Evolutionary conservation across 352 stramenopile species (phyloP), one percentile per base, ranked within the genome.

Genomic region (Paralagenidium karlingii): DNA sequence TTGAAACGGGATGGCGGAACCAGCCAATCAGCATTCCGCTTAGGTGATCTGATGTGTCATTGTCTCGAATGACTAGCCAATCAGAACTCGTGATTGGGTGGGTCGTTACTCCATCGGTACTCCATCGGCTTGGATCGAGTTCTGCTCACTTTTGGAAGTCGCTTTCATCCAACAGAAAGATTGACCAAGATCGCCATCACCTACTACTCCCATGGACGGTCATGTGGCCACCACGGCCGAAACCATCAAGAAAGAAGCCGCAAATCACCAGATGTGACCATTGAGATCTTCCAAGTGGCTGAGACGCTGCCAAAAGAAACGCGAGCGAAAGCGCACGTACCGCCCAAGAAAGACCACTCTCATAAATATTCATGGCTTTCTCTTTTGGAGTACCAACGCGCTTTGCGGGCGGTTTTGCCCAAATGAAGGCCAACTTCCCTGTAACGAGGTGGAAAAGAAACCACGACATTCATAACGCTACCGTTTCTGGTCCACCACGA

Each of bases 401-500:
- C 22, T 95, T 84, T 46, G 82, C 79, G 50, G 73, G 70, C 42
- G 24, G 80, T 24, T 61, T 70, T 15, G 76, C 87, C 12, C 87
- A 97, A 61, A 62, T 96, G 24, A 94, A 94, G 74, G 57, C 68
- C 58, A 43, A 92, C 78, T 25, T 78, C 61, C 27, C 84, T 63
- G 0, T 58, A 69, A 24, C 74, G 63, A 36, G 82, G 84, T 16
- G 87, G 87, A 34, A 83, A 96, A 63, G 87, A 96, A 56, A 96
- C 82, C 26, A 90, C 80, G 11, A 69, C 68, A 12, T 58, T 92
- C 19, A 90, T 79, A 5, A 43, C 65, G 3, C 9, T 96, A n/a
- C 82, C 82, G 0, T 94, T 94, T 61, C 61, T 95, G 16, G 53
- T 74, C 0, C 80, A 95, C 64, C 82, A 95, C 24, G 87, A 84